phyloP scores from a whole-genome alignment of 768 basidiomycete genomes.

The Xerocomellus intermedius region DNA sequence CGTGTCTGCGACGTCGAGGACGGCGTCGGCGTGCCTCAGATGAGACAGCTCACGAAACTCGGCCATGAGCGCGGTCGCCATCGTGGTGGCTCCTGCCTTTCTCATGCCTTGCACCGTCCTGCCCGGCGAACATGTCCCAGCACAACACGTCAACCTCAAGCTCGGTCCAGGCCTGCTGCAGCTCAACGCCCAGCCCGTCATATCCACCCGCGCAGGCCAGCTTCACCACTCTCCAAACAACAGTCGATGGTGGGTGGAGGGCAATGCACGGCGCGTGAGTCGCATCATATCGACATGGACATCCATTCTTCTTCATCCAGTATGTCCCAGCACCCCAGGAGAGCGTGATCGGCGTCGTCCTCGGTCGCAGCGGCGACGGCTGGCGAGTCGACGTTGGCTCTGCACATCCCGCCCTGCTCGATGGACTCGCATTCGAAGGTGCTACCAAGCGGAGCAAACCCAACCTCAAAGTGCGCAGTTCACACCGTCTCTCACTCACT shows the following conservation, averaged over 20 bases:
- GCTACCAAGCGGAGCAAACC: slow-evolving; percentile 94
- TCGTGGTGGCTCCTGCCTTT: slow-evolving; percentile 13
- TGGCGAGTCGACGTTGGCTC: slow-evolving; percentile 94
- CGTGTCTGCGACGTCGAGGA: neutral
- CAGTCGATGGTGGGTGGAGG: slow-evolving; percentile 87
- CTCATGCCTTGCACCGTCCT: slow-evolving; percentile 59
- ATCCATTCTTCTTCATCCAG: slow-evolving; percentile 39
- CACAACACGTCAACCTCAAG: slow-evolving; percentile 76
- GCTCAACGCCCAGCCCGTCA: slow-evolving; percentile 30
- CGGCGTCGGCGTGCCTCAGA: slow-evolving; percentile 54
- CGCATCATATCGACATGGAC: neutral
- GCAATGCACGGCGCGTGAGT: slow-evolving; percentile 78
- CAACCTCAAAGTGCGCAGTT: slow-evolving; percentile 71
- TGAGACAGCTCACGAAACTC: slow-evolving; percentile 75
- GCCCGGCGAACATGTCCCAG: slow-evolving; percentile 77
- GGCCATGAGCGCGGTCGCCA: slow-evolving; percentile 43
- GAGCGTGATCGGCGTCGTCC: slow-evolving; percentile 81
- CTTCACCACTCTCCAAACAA: slow-evolving; percentile 69
- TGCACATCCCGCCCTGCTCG: slow-evolving; percentile 81
- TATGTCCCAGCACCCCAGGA: slow-evolving; percentile 91
- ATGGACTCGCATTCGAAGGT: slow-evolving; percentile 92
- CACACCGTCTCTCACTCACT: neutral
- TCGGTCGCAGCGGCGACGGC: slow-evolving; percentile 80
- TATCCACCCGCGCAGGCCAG: slow-evolving; percentile 68
- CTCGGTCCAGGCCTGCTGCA: slow-evolving; percentile 82